A percentile compares a stretch with the other conserved stretches of the same genome.
Conservation (phyloP, 768 basidiomycete genomes). For the Vararia minispora region DNA sequence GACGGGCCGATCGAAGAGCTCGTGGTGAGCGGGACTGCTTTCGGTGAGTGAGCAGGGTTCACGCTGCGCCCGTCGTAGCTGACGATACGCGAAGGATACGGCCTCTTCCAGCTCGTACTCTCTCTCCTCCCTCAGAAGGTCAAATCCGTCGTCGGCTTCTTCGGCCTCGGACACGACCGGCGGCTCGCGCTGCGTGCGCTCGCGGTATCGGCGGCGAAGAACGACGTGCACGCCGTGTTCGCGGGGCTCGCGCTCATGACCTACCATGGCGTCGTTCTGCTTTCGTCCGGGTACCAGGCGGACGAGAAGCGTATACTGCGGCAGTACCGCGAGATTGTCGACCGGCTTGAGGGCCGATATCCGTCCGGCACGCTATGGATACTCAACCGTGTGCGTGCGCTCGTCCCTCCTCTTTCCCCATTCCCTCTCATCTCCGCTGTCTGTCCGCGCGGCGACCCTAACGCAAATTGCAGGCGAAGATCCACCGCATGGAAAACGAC, state of each 20-base stretch:
- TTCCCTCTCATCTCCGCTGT: too few relatives aligned
- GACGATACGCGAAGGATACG: slow-evolving; percentile 17
- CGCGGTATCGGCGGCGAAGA: slow-evolving; percentile 51
- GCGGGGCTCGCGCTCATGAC: slow-evolving; percentile 76
- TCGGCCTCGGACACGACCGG: slow-evolving; percentile 68
- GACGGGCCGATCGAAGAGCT: slow-evolving; percentile 62
- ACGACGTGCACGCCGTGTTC: slow-evolving; percentile 68
- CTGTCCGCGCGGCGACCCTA: too few relatives aligned
- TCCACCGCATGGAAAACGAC: slow-evolving; percentile 60
- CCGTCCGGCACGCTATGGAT: slow-evolving; percentile 67
- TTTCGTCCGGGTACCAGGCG: slow-evolving; percentile 66
- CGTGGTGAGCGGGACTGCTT: slow-evolving; percentile 66
- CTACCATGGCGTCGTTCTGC: slow-evolving; percentile 61
- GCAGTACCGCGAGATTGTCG: slow-evolving; percentile 55
- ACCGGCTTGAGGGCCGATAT: slow-evolving; percentile 48
- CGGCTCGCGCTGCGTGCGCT: slow-evolving; percentile 58
- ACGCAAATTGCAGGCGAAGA: slow-evolving; percentile 63
- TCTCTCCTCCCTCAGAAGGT: slow-evolving; percentile 63
- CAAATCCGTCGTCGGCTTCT: slow-evolving; percentile 64
- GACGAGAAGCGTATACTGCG: slow-evolving; percentile 53
- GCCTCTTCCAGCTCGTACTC: slow-evolving; percentile 69
- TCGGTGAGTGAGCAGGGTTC: slow-evolving; percentile 33
- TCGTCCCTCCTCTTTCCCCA: neutral
- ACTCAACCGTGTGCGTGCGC: slow-evolving; percentile 43
- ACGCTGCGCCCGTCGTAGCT: neutral